These are phyloP conservation scores for Linum trigynum DNA, from an alignment of 345 rosid species.

Conservation along the genomic window DNA sequence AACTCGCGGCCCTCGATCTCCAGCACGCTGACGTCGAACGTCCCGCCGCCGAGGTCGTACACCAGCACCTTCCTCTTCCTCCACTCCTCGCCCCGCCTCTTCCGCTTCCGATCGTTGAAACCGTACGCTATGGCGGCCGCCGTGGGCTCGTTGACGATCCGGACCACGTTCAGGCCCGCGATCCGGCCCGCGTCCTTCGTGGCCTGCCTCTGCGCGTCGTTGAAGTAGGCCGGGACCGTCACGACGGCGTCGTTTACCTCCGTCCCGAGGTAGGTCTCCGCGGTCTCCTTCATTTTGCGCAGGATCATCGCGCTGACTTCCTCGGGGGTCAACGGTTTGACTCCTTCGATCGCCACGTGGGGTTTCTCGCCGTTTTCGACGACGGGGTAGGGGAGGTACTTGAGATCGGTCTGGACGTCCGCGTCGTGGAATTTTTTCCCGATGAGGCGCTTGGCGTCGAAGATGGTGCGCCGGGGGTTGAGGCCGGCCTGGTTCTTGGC, in stretches of 20 bases:
- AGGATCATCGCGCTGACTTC: constrained; percentile 52
- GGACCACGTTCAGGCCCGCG: constrained; percentile 30
- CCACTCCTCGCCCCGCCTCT: constrained; percentile 18
- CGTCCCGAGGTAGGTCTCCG: constrained; percentile 27
- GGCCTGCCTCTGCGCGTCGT: no score
- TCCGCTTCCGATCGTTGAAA: constrained; percentile 21
- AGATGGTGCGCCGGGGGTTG: constrained; percentile 26
- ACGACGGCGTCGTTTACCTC: constrained; percentile 45
- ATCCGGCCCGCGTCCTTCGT: constrained; percentile 33
- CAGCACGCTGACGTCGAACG: not conserved
- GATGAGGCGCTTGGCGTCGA: constrained; percentile 17
- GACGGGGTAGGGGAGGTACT: constrained; percentile 45
- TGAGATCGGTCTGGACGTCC: constrained; percentile 44
- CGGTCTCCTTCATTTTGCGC: constrained; percentile 35
- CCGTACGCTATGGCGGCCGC: constrained; percentile 54
- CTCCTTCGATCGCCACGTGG: constrained; percentile 34
- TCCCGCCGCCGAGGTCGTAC: no score
- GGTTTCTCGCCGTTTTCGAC: constrained; percentile 34
- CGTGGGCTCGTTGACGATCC: constrained; percentile 51
- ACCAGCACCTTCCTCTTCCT: constrained; percentile 14
- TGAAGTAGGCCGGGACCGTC: not conserved
- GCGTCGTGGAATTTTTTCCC: constrained; percentile 42
- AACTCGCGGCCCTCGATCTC: constrained; percentile 41
- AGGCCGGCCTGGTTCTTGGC: no score
- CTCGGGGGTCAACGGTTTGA: constrained; percentile 51